phyloP scores from a whole-genome alignment of 2,329 filamentous ascomycete species.

The Helicocarpus griseus region DNA sequence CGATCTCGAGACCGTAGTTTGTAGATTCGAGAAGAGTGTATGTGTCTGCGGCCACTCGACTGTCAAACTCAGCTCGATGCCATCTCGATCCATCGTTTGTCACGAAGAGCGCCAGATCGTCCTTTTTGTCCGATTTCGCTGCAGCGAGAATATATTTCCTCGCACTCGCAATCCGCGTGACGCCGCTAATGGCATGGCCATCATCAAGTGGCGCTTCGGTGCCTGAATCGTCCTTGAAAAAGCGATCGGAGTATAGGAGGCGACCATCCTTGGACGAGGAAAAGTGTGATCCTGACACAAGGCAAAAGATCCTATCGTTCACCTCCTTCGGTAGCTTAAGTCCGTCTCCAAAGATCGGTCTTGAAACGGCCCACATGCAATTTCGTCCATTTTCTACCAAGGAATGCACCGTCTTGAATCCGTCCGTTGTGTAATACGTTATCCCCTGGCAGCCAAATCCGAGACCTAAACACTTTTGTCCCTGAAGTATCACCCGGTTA shows the following conservation, averaged over 20 bases:
- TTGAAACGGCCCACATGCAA: conserved; percentile 81
- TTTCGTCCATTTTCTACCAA: conserved; percentile 61
- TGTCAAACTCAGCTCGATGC: conserved; percentile 85
- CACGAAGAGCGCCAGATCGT: conserved; percentile 86
- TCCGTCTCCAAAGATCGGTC: conserved; percentile 51
- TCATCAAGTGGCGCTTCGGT: conserved; percentile 68
- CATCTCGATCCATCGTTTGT: conserved; percentile 74
- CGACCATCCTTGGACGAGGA: conserved; percentile 64
- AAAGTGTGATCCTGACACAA: conserved; percentile 64
- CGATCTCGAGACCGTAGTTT: conserved; percentile 94
- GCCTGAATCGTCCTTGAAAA: conserved; percentile 51
- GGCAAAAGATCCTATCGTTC: conserved; percentile 66
- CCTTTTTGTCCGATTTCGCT: conserved; percentile 65
- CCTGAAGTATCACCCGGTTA: conserved; percentile 77
- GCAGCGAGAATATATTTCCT: conserved; percentile 83
- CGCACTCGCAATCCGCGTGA: conserved; percentile 71
- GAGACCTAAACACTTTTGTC: conserved; percentile 59
- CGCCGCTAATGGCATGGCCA: conserved; percentile 63
- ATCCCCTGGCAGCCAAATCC: conserved; percentile 54
- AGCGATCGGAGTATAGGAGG: conserved; percentile 72
- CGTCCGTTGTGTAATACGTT: conserved; percentile 69
- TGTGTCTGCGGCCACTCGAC: conserved; percentile 69
- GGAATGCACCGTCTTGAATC: conserved; percentile 60
- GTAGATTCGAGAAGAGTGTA: conserved; percentile 95
- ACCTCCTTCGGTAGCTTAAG: conserved; percentile 54